These are phyloP conservation scores for Xanthoconium stramineum DNA, from an alignment of 768 basidiomycete species.

Conservation along the genomic window DNA sequence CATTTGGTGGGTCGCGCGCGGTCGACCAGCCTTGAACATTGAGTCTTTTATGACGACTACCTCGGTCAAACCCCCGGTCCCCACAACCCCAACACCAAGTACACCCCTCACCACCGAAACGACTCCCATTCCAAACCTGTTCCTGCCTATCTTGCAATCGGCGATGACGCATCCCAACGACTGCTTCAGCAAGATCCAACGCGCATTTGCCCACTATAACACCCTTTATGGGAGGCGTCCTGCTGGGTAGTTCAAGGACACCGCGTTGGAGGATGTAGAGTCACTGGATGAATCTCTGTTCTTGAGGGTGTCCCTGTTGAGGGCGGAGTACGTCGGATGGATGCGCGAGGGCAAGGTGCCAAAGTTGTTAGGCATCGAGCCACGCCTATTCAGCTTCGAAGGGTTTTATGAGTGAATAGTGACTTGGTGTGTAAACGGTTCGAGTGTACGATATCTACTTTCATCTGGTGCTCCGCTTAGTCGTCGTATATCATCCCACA, in stretches of 20 bases:
- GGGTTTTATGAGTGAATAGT: constrained; percentile 23
- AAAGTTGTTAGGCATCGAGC: not conserved
- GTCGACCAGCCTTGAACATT: constrained; percentile 31
- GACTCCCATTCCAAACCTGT: constrained; percentile 32
- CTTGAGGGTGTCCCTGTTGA: constrained; percentile 29
- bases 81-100: not conserved
- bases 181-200: constrained; percentile 34
- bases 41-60: constrained; percentile 30
- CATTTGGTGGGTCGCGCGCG: constrained; percentile 28
- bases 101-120: constrained; percentile 9
- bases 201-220: constrained; percentile 33
- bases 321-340: constrained; percentile 36
- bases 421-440: not conserved
- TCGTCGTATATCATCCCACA: too few relatives aligned
- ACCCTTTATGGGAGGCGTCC: constrained; percentile 28
- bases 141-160: constrained; percentile 39
- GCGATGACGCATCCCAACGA: constrained; percentile 35
- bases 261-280: constrained; percentile 31
- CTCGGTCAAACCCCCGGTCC: constrained; percentile 14
- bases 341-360: constrained; percentile 34
- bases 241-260: constrained; percentile 26
- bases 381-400: constrained; percentile 25
- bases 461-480: not conserved
- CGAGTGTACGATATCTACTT: not conserved
- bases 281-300: constrained; percentile 37